Percentiles rank a stretch among this genome's conserved stretches.
Evolutionary conservation across 768 basidiomycete genomes (phyloP).

Genomic region (Lactarius sp.): DNA sequence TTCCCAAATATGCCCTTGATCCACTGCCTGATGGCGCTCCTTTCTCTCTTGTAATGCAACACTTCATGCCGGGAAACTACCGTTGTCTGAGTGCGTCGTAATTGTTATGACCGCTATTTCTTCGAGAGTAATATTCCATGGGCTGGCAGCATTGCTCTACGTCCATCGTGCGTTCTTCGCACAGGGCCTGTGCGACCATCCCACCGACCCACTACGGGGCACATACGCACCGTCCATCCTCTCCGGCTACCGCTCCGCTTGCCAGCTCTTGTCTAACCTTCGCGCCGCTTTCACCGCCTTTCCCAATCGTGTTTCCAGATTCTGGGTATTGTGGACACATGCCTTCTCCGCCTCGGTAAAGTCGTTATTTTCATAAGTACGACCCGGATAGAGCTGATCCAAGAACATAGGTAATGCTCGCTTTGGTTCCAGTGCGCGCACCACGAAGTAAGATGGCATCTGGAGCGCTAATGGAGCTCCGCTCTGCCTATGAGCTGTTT

Average conservation of each 20-base stretch:
- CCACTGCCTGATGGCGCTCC: conserved; percentile 45
- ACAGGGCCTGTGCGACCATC: conserved; percentile 60
- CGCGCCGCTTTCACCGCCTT: conserved; percentile 8
- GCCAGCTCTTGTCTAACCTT: conserved; percentile 15
- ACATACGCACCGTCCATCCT: conserved; percentile 21
- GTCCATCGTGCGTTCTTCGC: conserved; percentile 76
- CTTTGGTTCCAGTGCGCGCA: conserved; percentile 70
- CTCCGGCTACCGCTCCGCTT: conserved; percentile 23
- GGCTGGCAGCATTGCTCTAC: conserved; percentile 56
- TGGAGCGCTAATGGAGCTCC: conserved; percentile 64
- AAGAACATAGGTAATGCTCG: conserved; percentile 54
- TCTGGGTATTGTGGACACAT: conserved; percentile 25
- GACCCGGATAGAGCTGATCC: background rate
- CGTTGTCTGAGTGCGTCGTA: conserved; percentile 54
- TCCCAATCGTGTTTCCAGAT: conserved; percentile 17
- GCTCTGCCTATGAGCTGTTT: conserved; percentile 59
- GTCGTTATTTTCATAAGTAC: background rate
- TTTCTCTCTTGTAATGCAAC: conserved; percentile 60
- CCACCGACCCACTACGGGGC: conserved; percentile 52
- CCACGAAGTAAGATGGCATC: conserved; percentile 61
- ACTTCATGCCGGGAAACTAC: conserved; percentile 74
- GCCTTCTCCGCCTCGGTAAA: conserved; percentile 21
- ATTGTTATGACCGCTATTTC: background rate
- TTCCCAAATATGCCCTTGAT: conserved; percentile 58
- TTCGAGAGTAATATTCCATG: background rate